Conservation (phyloP, 2,329 filamentous ascomycete genomes). For the Podosphaera xanthii region DNA sequence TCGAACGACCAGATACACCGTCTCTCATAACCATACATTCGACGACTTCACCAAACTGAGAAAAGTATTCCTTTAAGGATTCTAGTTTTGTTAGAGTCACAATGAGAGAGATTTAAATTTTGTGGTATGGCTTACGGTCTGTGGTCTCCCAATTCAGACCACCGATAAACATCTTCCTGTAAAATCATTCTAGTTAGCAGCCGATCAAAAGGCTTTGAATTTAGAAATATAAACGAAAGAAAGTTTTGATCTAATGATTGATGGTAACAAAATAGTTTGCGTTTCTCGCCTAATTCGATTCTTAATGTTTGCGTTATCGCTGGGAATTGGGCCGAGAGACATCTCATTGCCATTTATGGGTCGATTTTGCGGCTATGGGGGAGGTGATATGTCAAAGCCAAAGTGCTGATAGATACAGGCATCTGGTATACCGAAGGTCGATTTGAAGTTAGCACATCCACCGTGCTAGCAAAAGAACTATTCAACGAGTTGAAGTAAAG, state of each 20-base stretch:
- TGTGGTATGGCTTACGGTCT: constrained; percentile 45
- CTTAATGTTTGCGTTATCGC: background rate
- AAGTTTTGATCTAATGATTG: background rate
- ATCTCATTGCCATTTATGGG: background rate
- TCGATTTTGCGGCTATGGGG: background rate
- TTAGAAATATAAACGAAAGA: background rate
- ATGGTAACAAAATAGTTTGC: background rate
- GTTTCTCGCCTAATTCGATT: background rate
- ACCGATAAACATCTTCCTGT: constrained; percentile 98
- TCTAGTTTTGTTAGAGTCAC: constrained; percentile 29
- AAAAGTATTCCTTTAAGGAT: constrained; percentile 90
- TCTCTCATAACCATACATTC: constrained; percentile 99
- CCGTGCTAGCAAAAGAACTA: background rate
- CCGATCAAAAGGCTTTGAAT: background rate
- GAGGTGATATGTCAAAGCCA: background rate
- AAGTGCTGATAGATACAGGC: background rate
- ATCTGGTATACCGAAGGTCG: background rate
- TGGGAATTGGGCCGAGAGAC: background rate
- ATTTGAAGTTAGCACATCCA: background rate
- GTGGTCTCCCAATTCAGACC: constrained; percentile 98
- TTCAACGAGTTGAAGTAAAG: constrained; percentile 8
- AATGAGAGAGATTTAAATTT: background rate
- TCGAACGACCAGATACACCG: constrained; percentile 73
- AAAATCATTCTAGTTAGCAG: constrained; percentile 13
- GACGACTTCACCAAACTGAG: constrained; percentile 87